Base-by-base conservation (phyloP, 352 stramenopile genomes). In the Aphanomyces invadans region DNA sequence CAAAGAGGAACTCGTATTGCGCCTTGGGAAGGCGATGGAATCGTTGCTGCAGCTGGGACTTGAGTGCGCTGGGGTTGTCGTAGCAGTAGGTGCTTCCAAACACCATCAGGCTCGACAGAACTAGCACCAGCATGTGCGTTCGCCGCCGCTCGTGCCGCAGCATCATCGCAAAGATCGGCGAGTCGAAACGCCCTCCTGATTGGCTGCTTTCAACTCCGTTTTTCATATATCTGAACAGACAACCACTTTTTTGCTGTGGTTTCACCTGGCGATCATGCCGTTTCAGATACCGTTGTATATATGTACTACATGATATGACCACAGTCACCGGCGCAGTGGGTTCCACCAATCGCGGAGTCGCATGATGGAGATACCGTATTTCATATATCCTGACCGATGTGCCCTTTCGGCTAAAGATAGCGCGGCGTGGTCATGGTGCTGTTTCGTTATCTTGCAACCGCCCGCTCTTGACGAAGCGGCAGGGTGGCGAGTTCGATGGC, bases 1-100 rank as follows among this genome's bases (percentile, higher is more conserved):
- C 59, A 49, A 67, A 67, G 23, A 67, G 60, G 11, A 67, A 49
- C 49, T 89, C 12, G 76, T 51, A 51, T 66, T 72, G 46, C 74
- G 48, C 48, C 28, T 63, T 69, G 31, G 60, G 60, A 57, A 67
- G 48, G 9, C 4, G 17, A 2, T 67, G 60, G 19, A 76, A 74
- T 25, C 53, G 70, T 44, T 73, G 70, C 51, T 74, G 56, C 19
- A 78, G 62, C 52, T 71, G 56, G 23, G 51, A 57, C 44, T 78
- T 62, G 44, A 79, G 65, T 33, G 74, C 72, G 29, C 60, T 63
- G 10, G 75, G 74, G 26, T 71, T 73, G 53, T 81, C 74, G 39
- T 72, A 78, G 64, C 64, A 74, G 61, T 75, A 81, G 48, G 80
- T 76, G 31, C 51, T 68, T 25, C 73, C 68, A 62, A 79, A 68